Conservation (phyloP, 2,329 filamentous ascomycete species). For the Corinectria fuckeliana region DNA sequence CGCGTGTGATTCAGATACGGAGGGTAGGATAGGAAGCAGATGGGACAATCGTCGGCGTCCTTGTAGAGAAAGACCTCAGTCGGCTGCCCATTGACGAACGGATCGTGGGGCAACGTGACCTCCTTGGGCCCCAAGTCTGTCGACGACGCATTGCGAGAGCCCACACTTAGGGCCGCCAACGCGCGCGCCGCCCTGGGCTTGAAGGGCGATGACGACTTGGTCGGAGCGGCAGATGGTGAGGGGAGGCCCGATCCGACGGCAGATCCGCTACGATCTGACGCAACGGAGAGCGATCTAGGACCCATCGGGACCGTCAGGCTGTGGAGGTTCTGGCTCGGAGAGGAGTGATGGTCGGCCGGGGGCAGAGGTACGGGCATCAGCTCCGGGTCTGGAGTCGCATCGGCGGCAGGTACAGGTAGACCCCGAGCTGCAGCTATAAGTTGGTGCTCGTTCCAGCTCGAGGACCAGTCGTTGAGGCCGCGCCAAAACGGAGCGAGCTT, state of each 20-base stretch:
- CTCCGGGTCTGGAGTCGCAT: slow-evolving; percentile 78
- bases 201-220: slow-evolving; percentile 65
- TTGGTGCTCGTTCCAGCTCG: slow-evolving; percentile 93
- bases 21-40: slow-evolving; percentile 96
- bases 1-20: slow-evolving; percentile 92
- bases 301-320: slow-evolving; percentile 81
- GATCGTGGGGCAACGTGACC: slow-evolving; percentile 79
- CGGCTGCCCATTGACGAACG: slow-evolving; percentile 91
- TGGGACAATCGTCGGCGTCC: slow-evolving; percentile 87
- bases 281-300: slow-evolving; percentile 76
- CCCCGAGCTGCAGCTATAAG: slow-evolving; percentile 90
- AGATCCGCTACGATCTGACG: slow-evolving; percentile 73
- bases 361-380: slow-evolving; percentile 57
- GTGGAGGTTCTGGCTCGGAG: slow-evolving; percentile 64
- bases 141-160: slow-evolving; percentile 75
- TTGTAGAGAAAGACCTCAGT: slow-evolving; percentile 95
- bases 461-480: slow-evolving; percentile 86
- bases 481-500: slow-evolving; percentile 94
- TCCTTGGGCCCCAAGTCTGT: slow-evolving; percentile 79
- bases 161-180: slow-evolving; percentile 78
- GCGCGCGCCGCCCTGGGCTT: slow-evolving; percentile 83
- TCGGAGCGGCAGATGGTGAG: slow-evolving; percentile 53
- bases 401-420: slow-evolving; percentile 81
- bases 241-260: slow-evolving; percentile 62
- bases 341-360: slow-evolving; percentile 55